These are phyloP conservation scores for Graphium sp. DNA, from an alignment of 2,329 filamentous ascomycete genomes.

Conservation along the genomic window DNA sequence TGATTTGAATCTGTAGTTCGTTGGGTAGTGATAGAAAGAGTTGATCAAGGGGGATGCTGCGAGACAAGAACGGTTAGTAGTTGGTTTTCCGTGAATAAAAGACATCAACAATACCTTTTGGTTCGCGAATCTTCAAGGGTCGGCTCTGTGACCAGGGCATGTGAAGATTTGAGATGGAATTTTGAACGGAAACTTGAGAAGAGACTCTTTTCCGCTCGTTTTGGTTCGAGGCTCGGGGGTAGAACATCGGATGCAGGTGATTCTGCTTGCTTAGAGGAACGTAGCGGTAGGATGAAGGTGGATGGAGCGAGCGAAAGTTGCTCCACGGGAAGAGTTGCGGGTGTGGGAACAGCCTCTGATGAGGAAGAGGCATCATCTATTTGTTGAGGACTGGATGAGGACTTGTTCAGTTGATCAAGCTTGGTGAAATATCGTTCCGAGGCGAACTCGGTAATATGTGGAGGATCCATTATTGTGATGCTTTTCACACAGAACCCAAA, in stretches of 20 bases:
- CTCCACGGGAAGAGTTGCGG: constrained; percentile 10
- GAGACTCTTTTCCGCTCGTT: no score
- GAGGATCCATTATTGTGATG: constrained; percentile 33
- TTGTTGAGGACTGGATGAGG: no score
- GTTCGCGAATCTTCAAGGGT: background rate
- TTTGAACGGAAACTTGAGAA: constrained; percentile 17
- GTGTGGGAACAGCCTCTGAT: constrained; percentile 12
- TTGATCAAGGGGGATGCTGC: constrained; percentile 31
- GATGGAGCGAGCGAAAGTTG: constrained; percentile 9
- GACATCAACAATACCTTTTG: background rate
- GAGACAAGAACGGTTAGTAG: constrained; percentile 6
- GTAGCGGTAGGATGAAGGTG: constrained; percentile 32
- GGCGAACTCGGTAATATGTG: constrained; percentile 49
- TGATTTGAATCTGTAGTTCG: constrained; percentile 46
- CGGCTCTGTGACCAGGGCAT: constrained; percentile 4
- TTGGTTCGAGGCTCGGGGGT: no score
- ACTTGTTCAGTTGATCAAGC: constrained; percentile 34
- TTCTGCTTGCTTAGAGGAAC: constrained; percentile 21
- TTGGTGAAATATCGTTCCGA: constrained; percentile 49
- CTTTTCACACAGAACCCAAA: no score
- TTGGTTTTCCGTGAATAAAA: constrained; percentile 6
- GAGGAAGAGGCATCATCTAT: no score
- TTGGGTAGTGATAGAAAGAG: constrained; percentile 41
- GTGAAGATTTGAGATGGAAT: constrained; percentile 16
- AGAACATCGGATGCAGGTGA: no score